Evolutionary conservation across 352 stramenopile species (phyloP).

Genomic region (Achlya hypogyna): DNA sequence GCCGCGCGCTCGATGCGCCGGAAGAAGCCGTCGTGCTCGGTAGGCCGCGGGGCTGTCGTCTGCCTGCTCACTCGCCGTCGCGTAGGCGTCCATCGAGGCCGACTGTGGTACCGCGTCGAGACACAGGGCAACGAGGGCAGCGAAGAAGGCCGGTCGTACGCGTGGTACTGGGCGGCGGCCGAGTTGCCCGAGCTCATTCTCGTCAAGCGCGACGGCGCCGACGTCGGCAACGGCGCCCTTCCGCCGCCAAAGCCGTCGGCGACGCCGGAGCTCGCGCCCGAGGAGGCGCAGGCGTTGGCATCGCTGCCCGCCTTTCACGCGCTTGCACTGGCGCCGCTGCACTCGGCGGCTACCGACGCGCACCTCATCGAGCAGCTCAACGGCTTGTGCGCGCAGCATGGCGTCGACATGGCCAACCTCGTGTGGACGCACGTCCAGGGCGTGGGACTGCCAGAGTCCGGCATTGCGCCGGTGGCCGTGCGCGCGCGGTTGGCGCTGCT

Average conservation of each 20-base stretch:
- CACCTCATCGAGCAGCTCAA: conserved; percentile 82
- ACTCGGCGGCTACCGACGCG: conserved; percentile 65
- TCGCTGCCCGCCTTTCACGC: conserved; percentile 52
- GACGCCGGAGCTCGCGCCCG: conserved; percentile 37
- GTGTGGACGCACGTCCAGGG: conserved; percentile 30
- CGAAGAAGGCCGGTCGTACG: conserved; percentile 86
- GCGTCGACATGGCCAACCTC: conserved; percentile 76
- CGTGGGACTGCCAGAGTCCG: conserved; percentile 28
- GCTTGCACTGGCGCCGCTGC: conserved; percentile 39
- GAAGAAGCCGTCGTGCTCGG: conserved; percentile 95
- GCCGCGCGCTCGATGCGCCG: conserved; percentile 91
- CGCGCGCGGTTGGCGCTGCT: conserved; percentile 88
- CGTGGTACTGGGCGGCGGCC: conserved; percentile 92
- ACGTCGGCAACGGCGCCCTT: conserved; percentile 34
- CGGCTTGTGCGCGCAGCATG: conserved; percentile 61
- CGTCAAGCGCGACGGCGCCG: conserved; percentile 68
- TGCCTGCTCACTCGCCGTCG: background rate
- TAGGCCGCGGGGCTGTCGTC: background rate
- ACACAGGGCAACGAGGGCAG: conserved; percentile 94
- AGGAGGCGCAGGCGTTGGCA: conserved; percentile 38
- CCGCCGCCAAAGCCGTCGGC: conserved; percentile 8
- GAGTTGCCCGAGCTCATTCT: conserved; percentile 83
- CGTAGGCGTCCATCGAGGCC: conserved; percentile 72
- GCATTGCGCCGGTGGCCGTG: conserved; percentile 54
- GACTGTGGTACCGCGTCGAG: conserved; percentile 93